Base-by-base conservation (phyloP, 1,284 basidiomycete species). In the Sporisorium exsertum region DNA sequence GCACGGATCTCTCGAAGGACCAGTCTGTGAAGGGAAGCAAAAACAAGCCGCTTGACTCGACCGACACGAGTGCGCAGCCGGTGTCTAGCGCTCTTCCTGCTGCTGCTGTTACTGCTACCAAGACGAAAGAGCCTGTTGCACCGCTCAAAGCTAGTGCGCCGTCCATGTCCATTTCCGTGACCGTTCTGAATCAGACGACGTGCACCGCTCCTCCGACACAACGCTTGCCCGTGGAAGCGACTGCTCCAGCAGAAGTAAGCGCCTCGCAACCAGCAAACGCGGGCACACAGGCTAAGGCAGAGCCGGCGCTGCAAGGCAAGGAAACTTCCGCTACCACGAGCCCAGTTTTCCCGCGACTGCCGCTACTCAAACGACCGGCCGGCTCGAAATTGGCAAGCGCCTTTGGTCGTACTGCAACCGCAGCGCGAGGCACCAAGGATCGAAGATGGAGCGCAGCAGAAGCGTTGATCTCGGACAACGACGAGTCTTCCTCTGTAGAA, bases 381-480 rank as follows among this genome's bases (percentile, higher is more conserved):
- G 27, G 50, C 13, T 52, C 56, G 29, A 52, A 37, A 20, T 16
- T 40, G 18, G 59, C 45, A 22, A 49, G n/a, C 20, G 43, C 54
- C 7, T 56, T 60, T 37, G 50, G 54, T 20, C 37, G 60, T 22
- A 47, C 46, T 3, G 53, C 54, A 12, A 61, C 35, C 10, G 58
- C 47, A 43, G 33, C 58, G 16, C 63, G 68, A 15, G 68, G 68
- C 16, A 68, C 57, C 37, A 73, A 73, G 42, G 65, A 68, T 24
- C 65, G 71, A 45, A 51, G 71, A 29, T 73, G 71, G 65, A 51
- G 50, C 4, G 62, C 62, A 16, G 62, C 62, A 2, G 54, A 54
- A 46, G 58, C 65, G 5, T 18, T 58, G 16, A 37, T 49, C 10
- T 58, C 61, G 33, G 67, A 63, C 45, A 54, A 60, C 7, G 67